Evolutionary conservation across 371 early-diverging fungal species (phyloP).

Genomic region (Rhizopus arrhizus): DNA sequence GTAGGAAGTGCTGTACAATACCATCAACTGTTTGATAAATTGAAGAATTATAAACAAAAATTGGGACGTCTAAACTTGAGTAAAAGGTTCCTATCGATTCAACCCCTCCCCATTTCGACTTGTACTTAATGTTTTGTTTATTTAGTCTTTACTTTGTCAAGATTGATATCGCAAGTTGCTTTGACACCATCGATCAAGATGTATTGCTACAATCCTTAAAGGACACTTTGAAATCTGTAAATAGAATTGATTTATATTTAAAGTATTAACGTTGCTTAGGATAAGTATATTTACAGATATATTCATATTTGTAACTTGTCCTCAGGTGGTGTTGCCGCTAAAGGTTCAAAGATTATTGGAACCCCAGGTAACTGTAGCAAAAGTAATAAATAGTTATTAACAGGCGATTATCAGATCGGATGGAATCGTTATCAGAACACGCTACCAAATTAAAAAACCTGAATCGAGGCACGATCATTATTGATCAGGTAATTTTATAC

Average conservation of each 20-base stretch:
- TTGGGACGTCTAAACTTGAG: not conserved
- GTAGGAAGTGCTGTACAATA: constrained; percentile 58
- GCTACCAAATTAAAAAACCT: constrained; percentile 33
- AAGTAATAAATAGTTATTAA: not conserved
- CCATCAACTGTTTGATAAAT: constrained; percentile 52
- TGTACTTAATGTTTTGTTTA: not conserved
- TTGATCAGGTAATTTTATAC: not conserved
- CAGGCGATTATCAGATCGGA: not conserved
- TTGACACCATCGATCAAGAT: constrained; percentile 78
- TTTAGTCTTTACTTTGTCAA: constrained; percentile 74
- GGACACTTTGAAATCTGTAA: constrained; percentile 19
- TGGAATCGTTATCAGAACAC: not conserved
- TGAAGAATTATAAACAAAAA: constrained; percentile 51
- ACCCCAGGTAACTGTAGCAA: not conserved
- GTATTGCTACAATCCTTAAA: constrained; percentile 62
- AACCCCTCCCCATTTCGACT: not conserved
- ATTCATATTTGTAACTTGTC: not conserved
- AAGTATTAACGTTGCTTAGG: constrained; percentile 26
- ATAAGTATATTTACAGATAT: constrained; percentile 53
- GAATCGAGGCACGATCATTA: not conserved
- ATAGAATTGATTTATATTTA: not conserved
- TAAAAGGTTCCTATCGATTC: constrained; percentile 9
- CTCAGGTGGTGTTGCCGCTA: not conserved
- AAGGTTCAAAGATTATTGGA: not conserved
- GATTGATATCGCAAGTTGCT: constrained; percentile 77